Evolutionary conservation across 2,329 filamentous ascomycete genomes (phyloP).

Genomic region (Podosphaera fusca): DNA sequence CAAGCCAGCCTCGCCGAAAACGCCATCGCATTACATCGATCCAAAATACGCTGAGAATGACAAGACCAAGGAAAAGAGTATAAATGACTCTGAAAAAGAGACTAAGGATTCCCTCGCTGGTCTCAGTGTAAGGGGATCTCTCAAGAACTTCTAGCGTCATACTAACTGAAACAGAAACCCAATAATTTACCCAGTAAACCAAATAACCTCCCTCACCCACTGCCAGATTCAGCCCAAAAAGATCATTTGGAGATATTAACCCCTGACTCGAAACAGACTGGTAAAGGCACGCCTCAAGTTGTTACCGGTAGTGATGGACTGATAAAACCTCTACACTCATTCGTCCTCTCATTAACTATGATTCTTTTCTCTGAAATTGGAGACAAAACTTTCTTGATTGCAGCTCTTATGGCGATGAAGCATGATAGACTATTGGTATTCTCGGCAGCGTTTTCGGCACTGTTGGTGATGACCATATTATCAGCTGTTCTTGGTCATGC

Average conservation of each 20-base stretch:
- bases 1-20: conserved; percentile 64
- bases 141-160: neutral
- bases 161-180: conserved; percentile 39
- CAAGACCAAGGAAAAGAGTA: conserved; percentile 13
- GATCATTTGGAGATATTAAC: conserved; percentile 33
- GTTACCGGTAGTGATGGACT: conserved; percentile 32
- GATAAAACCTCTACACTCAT: conserved; percentile 68
- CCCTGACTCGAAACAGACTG: conserved; percentile 18
- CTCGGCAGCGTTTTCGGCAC: conserved; percentile 73
- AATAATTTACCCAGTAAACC: conserved; percentile 57
- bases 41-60: conserved; percentile 23
- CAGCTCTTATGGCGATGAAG: conserved; percentile 97
- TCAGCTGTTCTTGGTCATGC: conserved; percentile 84
- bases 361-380: conserved; percentile 92
- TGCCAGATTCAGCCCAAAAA: conserved; percentile 41
- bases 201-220: conserved; percentile 48
- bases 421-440: conserved; percentile 86
- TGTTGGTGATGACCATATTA: conserved; percentile 84
- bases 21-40: conserved; percentile 60
- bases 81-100: conserved; percentile 18
- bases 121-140: conserved; percentile 29
- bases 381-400: conserved; percentile 95
- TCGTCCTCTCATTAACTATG: conserved; percentile 83
- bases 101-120: conserved; percentile 18
- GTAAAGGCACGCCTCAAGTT: conserved; percentile 15